Conservation (phyloP, 192 early-diverging fungal genomes). For the Coemansia nantahalensis region DNA sequence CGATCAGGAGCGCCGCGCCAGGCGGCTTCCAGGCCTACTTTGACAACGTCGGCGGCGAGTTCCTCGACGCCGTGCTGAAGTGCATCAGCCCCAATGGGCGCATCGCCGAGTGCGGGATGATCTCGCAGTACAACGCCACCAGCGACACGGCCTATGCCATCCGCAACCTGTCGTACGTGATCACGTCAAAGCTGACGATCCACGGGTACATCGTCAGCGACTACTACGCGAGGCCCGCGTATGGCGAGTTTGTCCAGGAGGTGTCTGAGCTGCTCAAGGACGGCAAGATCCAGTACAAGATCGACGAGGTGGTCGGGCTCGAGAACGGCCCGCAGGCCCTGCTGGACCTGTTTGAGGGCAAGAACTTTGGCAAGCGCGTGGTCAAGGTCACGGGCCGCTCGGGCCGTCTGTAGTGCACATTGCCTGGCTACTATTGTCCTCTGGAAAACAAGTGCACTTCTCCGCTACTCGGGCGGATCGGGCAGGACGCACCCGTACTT, state of each 20-base stretch:
- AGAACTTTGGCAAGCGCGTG: constrained; percentile 68
- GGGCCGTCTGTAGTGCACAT: constrained; percentile 7
- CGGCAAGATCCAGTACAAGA: constrained; percentile 61
- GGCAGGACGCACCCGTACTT: too few relatives aligned
- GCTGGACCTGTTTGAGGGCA: constrained; percentile 61
- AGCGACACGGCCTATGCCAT: constrained; percentile 54
- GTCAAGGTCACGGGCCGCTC: constrained; percentile 42
- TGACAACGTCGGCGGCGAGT: constrained; percentile 81
- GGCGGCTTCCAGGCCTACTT: constrained; percentile 87
- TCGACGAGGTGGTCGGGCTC: constrained; percentile 61
- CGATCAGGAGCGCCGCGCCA: constrained; percentile 63
- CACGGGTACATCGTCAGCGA: constrained; percentile 68
- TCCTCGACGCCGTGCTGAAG: constrained; percentile 67
- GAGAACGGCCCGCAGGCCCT: constrained; percentile 65
- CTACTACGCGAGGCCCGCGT: constrained; percentile 38
- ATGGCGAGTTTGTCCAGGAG: constrained; percentile 58
- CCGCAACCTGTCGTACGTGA: constrained; percentile 58
- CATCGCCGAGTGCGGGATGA: constrained; percentile 70
- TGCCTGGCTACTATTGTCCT: too few relatives aligned
- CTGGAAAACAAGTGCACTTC: too few relatives aligned
- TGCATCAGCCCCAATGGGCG: constrained; percentile 64
- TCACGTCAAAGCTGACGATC: constrained; percentile 58
- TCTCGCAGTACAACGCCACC: constrained; percentile 68
- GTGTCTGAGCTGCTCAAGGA: constrained; percentile 58
- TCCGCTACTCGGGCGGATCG: background rate